Evolutionary conservation across 1,284 basidiomycete genomes (phyloP).

Genomic region (Pulchroboletus neoregius): DNA sequence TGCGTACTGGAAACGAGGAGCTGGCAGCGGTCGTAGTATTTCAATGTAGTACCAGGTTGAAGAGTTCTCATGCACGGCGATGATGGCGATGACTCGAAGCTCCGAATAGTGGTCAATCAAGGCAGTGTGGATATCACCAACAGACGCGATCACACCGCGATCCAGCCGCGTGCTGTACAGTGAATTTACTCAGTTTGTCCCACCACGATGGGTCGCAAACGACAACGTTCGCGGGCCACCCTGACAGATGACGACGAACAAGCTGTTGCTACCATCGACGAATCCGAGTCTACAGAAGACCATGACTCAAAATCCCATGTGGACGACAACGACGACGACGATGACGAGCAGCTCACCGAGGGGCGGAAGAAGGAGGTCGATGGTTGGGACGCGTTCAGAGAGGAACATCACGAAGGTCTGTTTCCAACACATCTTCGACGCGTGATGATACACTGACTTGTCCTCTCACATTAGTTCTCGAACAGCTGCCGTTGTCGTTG

Average conservation of each 20-base stretch:
- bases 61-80: not conserved
- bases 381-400: constrained; percentile 73
- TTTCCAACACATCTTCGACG: constrained; percentile 1
- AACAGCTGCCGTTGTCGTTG: constrained; percentile 82
- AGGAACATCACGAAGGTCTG: constrained; percentile 75
- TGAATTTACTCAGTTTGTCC: not conserved
- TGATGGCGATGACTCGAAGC: not conserved
- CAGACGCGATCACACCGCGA: not conserved
- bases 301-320: not conserved
- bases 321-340: constrained; percentile 14
- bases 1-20: too few relatives aligned
- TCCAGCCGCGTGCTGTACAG: constrained; percentile 1
- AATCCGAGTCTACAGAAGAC: constrained; percentile 14
- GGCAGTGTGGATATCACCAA: not conserved
- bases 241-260: constrained; percentile 32
- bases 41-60: too few relatives aligned
- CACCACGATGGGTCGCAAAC: constrained; percentile 40
- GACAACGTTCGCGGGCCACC: constrained; percentile 44
- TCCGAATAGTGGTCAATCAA: too few relatives aligned
- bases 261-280: constrained; percentile 6
- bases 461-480: constrained; percentile 53
- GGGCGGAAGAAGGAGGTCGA: constrained; percentile 51
- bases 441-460: not conserved
- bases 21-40: too few relatives aligned
- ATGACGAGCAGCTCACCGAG: constrained; percentile 17